phyloP scores from a whole-genome alignment of 2,329 filamentous ascomycete species.

The Daldinia sp. region DNA sequence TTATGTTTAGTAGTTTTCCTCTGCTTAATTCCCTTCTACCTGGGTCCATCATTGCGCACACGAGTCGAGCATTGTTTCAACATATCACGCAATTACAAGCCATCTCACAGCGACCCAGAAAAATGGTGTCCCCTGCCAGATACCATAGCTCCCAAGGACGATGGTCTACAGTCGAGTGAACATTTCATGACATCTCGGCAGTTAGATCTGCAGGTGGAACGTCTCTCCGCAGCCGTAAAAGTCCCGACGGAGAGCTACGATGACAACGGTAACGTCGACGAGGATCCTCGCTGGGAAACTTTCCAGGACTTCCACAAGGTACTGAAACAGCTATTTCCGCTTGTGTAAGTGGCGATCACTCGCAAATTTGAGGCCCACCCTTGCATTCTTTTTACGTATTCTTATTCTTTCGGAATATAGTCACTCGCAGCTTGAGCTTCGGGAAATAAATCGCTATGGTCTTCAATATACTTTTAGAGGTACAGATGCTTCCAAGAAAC shows the following conservation, averaged over 20 bases:
- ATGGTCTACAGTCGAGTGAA: conserved; percentile 27
- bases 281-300: conserved; percentile 63
- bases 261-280: conserved; percentile 60
- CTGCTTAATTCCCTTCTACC: conserved; percentile 14
- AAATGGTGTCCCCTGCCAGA: conserved; percentile 36
- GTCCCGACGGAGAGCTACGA: conserved; percentile 54
- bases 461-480: conserved; percentile 29
- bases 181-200: conserved; percentile 28
- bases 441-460: conserved; percentile 29
- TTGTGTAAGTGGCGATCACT: conserved; percentile 25
- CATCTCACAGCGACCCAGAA: conserved; percentile 2
- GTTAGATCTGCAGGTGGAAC: conserved; percentile 22
- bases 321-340: conserved; percentile 47
- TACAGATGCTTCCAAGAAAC: conserved; percentile 42
- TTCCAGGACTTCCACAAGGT: conserved; percentile 59
- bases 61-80: neutral
- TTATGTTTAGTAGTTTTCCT: conserved; percentile 14
- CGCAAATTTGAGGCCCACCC: neutral
- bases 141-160: conserved; percentile 12
- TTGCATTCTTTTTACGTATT: neutral
- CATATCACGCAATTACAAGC: neutral
- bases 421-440: conserved; percentile 26
- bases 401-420: conserved; percentile 16
- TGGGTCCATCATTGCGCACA: conserved; percentile 6
- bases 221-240: conserved; percentile 29